phyloP scores from a whole-genome alignment of 495 filamentous ascomycete genomes.

The Achaetomiella virescens region DNA sequence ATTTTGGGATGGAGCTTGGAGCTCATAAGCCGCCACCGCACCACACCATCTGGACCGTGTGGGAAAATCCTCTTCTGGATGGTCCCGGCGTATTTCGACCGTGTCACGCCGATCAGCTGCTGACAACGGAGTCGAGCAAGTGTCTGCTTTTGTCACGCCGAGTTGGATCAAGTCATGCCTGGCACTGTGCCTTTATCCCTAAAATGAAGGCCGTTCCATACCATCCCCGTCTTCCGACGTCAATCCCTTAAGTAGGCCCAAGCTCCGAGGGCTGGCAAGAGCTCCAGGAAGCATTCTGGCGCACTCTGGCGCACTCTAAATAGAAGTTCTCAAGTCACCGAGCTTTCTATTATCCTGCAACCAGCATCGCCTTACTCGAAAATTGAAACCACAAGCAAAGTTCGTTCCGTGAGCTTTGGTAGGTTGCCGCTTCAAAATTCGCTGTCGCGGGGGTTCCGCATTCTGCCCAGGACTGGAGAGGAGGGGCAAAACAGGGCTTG shows the following conservation, averaged over 20 bases:
- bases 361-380: background rate
- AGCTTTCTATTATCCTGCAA: background rate
- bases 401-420: background rate
- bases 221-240: background rate
- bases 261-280: background rate
- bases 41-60: too few species aligned
- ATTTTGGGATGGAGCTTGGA: too few species aligned
- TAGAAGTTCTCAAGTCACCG: background rate
- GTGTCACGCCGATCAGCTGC: constrained; percentile 5
- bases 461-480: constrained; percentile 9
- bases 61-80: too few species aligned
- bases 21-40: too few species aligned
- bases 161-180: background rate
- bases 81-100: too few species aligned
- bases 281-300: background rate
- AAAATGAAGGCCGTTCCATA: background rate
- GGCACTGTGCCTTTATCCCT: background rate
- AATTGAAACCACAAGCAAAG: background rate
- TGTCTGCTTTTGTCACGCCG: background rate
- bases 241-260: background rate
- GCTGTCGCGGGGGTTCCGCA: constrained; percentile 11
- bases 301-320: too few species aligned
- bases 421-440: background rate
- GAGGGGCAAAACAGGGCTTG: constrained; percentile 36
- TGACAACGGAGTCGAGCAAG: background rate